A percentile compares a stretch with the other conserved stretches of the same genome.
Evolutionary conservation across 2,329 filamentous ascomycete genomes (phyloP).

Genomic region (Exophiala lecanii-corni): DNA sequence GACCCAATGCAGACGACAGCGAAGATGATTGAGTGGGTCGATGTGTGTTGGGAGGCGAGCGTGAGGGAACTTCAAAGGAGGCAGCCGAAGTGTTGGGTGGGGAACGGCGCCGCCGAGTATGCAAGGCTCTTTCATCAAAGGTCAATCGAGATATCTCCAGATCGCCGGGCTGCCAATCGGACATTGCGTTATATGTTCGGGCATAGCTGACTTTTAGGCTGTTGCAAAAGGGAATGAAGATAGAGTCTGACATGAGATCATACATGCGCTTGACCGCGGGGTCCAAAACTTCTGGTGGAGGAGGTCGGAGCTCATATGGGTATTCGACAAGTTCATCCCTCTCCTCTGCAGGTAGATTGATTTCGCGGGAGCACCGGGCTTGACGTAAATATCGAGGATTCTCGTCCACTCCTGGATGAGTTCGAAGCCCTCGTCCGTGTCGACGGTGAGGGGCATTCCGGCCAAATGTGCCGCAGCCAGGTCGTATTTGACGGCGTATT

Average conservation of each 20-base stretch:
- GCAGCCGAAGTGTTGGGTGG: constrained; percentile 28
- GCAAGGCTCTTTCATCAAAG: constrained; percentile 21
- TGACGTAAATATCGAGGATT: constrained; percentile 83
- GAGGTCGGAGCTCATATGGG: constrained; percentile 53
- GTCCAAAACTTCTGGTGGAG: constrained; percentile 73
- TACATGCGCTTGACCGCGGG: constrained; percentile 83
- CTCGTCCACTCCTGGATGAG: constrained; percentile 80
- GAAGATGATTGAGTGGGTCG: constrained; percentile 32
- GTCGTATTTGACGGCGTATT: constrained; percentile 68
- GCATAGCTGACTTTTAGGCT: constrained; percentile 49
- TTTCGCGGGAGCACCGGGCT: constrained; percentile 80
- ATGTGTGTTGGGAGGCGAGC: constrained; percentile 26
- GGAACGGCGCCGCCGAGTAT: constrained; percentile 19
- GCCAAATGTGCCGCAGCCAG: constrained; percentile 50
- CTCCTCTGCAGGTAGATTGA: constrained; percentile 83
- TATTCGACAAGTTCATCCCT: constrained; percentile 72
- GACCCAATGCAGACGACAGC: constrained; percentile 33
- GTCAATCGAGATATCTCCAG: constrained; percentile 30
- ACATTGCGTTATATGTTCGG: constrained; percentile 37
- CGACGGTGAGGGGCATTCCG: constrained; percentile 44
- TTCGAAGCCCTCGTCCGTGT: constrained; percentile 59
- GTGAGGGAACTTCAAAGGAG: constrained; percentile 19
- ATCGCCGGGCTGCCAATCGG: constrained; percentile 36
- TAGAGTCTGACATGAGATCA: constrained; percentile 96
- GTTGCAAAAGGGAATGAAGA: constrained; percentile 87